phyloP scores from a whole-genome alignment of 208 protist genomes.

The Leishmania aethiopica region DNA sequence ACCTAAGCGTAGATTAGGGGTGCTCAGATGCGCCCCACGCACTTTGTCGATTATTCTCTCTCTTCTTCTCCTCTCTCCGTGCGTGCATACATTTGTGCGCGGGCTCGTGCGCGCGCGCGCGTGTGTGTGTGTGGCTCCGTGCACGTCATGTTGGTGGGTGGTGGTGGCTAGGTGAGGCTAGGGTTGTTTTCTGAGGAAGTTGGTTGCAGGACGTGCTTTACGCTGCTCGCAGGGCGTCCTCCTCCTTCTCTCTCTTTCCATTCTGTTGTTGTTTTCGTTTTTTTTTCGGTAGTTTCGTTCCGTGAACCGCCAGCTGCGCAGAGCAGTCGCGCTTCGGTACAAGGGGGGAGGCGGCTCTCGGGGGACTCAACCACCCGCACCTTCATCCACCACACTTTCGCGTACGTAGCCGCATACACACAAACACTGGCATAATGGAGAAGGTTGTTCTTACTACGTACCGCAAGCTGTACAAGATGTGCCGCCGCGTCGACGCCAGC shows the following conservation, averaged over 20 bases:
- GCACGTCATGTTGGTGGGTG: not conserved
- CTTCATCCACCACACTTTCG: not conserved
- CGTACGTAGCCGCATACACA: not conserved
- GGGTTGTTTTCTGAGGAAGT: not conserved
- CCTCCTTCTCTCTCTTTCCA: not conserved
- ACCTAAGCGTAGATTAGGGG: not conserved
- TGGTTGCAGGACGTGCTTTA: not conserved
- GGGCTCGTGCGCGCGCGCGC: not conserved
- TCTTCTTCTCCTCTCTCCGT: not conserved
- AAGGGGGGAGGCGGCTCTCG: not conserved
- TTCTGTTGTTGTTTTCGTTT: not conserved
- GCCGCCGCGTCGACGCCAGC: constrained; percentile 45
- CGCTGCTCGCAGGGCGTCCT: not conserved
- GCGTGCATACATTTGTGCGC: not conserved
- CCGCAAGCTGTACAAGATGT: constrained; percentile 72
- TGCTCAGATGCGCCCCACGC: not conserved
- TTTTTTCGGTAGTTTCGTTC: not conserved
- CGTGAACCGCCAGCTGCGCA: not conserved
- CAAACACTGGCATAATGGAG: constrained; percentile 29
- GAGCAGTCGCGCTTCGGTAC: not conserved
- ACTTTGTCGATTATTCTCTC: not conserved
- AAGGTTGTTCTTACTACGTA: constrained; percentile 79
- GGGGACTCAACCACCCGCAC: not conserved
- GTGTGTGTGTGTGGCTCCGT: not conserved
- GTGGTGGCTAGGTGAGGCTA: not conserved